Evolutionary conservation across 1,284 basidiomycete genomes (phyloP), one percentile per base, ranked within the genome.

Genomic region (Trametes sp.): DNA sequence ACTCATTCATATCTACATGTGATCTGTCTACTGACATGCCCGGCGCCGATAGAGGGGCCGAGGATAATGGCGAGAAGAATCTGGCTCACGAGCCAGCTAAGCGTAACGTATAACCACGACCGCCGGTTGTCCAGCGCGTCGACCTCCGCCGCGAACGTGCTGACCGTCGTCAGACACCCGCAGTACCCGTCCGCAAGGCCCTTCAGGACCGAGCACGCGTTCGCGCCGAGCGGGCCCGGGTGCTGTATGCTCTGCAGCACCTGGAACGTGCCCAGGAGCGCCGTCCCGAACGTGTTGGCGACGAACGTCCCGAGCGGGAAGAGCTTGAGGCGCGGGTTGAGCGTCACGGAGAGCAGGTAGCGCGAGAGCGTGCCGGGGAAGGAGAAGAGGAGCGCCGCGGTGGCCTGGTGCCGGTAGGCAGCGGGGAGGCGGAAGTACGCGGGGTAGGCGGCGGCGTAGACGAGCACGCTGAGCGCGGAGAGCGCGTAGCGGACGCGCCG

Each of bases 151-250:
- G 88, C 91, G 74, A 98, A 97, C 13, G 96, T 99, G 77, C 93
- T 96, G 64, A 99, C 85, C 0, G 98, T 99, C 4, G 92, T 96
- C 67, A 99, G 80, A 77, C 95, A 96, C 9, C 96, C 98, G 73
- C 96, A 98, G 73, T 96, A 98, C 2, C 98, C 98, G 72, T 98
- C 93, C 35, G 84, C 82, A 29, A 99, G 78, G 0, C 93, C 95
- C 73, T 92, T 88, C 50, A 97, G 76, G 21, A 93, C 80, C 41
- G 86, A 83, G 72, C 95, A 98, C 45, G 84, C 81, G 63, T 81
- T 78, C 36, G 75, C 72, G 2, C 83, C 84, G 33, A 61, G 56
- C 61, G 66, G 55, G 21, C 82, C 77, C 2, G 83, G 80, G 24
- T 70, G 65, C 13, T 74, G 70, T 3, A 83, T 75, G 61, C 86